Conservation (phyloP, 2,329 filamentous ascomycete species). For the Orbilia ellipsospora region DNA sequence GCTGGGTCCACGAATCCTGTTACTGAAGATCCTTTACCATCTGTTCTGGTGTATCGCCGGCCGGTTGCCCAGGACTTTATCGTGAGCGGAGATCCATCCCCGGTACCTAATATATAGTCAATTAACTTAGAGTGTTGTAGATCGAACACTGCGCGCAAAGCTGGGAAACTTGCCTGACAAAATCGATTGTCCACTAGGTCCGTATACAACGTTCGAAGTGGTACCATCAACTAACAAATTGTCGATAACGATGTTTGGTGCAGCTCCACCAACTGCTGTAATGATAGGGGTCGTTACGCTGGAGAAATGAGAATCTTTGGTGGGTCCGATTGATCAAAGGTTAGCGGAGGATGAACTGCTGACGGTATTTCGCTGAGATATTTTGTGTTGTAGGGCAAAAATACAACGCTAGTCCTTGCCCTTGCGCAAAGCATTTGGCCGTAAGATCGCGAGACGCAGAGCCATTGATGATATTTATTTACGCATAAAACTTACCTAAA, state of each 20-base stretch:
- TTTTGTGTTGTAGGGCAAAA: too few species aligned
- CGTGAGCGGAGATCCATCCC: not conserved
- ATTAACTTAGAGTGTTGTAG: too few species aligned
- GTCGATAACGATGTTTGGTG: slow-evolving; percentile 56
- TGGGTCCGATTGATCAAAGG: too few species aligned
- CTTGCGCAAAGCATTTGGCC: too few species aligned
- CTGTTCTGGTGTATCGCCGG: slow-evolving; percentile 55
- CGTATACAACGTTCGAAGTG: slow-evolving; percentile 41
- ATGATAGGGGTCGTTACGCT: slow-evolving; percentile 81
- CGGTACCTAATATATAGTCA: too few species aligned
- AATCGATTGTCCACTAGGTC: slow-evolving; percentile 50
- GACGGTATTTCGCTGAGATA: too few species aligned
- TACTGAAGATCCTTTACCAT: slow-evolving; percentile 70
- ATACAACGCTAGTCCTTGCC: too few species aligned
- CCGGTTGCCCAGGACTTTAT: slow-evolving; percentile 60
- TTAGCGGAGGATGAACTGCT: too few species aligned
- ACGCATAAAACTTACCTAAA: too few species aligned
- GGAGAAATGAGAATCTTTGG: slow-evolving; percentile 83
- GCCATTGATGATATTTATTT: too few species aligned
- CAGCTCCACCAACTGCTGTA: slow-evolving; percentile 69
- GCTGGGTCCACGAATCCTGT: slow-evolving; percentile 56
- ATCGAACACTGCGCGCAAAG: too few species aligned
- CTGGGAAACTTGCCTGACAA: slow-evolving; percentile 42
- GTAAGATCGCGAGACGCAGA: too few species aligned
- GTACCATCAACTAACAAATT: slow-evolving; percentile 54